These are phyloP conservation scores for Tetracladium setigerum DNA, from an alignment of 495 filamentous ascomycete genomes.

Conservation along the genomic window DNA sequence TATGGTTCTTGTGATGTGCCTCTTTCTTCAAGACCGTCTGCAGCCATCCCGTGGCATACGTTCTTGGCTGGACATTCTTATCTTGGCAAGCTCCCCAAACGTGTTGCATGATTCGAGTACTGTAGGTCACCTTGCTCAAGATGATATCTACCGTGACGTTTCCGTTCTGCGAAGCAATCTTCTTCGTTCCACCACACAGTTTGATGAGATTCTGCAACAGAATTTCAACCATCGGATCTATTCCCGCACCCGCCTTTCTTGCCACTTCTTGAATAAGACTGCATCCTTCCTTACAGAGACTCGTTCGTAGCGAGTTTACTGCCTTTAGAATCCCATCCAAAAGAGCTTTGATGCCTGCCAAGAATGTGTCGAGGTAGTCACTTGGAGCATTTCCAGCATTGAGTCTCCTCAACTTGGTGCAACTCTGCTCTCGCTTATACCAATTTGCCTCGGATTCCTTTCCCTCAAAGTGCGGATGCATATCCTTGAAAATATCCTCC, in stretches of 20 bases:
- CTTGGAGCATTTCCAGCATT: slow-evolving; percentile 76
- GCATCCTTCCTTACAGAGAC: slow-evolving; percentile 77
- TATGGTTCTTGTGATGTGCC: slow-evolving; percentile 63
- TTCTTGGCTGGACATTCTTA: slow-evolving; percentile 81
- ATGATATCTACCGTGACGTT: slow-evolving; percentile 70
- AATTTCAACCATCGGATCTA: slow-evolving; percentile 87
- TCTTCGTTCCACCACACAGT: slow-evolving; percentile 78
- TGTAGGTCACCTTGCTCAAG: slow-evolving; percentile 71
- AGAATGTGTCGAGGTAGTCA: slow-evolving; percentile 62
- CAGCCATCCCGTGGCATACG: slow-evolving; percentile 75
- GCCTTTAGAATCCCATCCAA: slow-evolving; percentile 89
- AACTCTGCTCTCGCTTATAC: slow-evolving; percentile 72
- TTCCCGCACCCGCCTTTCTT: slow-evolving; percentile 59
- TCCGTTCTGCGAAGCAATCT: slow-evolving; percentile 75
- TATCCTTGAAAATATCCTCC: slow-evolving; percentile 73
- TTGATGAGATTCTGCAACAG: slow-evolving; percentile 86
- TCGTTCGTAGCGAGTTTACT: slow-evolving; percentile 79
- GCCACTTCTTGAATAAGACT: slow-evolving; percentile 82
- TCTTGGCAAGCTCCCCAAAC: slow-evolving; percentile 73
- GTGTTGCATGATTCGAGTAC: slow-evolving; percentile 72
- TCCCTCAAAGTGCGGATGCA: slow-evolving; percentile 78
- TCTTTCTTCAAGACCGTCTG: slow-evolving; percentile 74
- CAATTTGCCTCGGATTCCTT: slow-evolving; percentile 89
- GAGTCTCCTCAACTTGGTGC: slow-evolving; percentile 66
- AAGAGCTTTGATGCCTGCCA: slow-evolving; percentile 60